Conservation (phyloP, 2,329 filamentous ascomycete species). For the Pseudogymnoascus sp. region DNA sequence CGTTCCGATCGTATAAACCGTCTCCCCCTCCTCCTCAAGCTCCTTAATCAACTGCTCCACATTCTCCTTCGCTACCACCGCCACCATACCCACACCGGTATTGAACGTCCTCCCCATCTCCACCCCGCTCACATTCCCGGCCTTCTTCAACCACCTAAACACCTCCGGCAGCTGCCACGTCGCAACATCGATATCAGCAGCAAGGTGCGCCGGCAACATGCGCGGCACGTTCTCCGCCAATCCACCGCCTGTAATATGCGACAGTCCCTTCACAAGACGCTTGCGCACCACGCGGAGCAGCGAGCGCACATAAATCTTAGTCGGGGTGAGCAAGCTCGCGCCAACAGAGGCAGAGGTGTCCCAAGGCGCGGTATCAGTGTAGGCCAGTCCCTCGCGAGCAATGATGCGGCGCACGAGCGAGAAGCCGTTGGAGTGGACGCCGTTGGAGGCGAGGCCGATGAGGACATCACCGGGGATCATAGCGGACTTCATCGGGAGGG, state of each 20-base stretch:
- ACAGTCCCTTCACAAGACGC: slow-evolving; percentile 77
- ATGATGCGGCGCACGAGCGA: slow-evolving; percentile 91
- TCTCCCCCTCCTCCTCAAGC: slow-evolving; percentile 65
- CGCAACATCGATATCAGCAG: slow-evolving; percentile 72
- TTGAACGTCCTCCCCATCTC: slow-evolving; percentile 96
- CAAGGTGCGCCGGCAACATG: slow-evolving; percentile 74
- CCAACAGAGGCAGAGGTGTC: slow-evolving; percentile 58
- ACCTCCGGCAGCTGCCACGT: slow-evolving; percentile 72
- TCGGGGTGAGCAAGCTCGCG: slow-evolving; percentile 76
- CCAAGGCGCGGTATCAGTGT: slow-evolving; percentile 74
- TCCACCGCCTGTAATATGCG: slow-evolving; percentile 94
- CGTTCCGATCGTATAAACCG: slow-evolving; percentile 68
- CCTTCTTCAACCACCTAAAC: slow-evolving; percentile 76
- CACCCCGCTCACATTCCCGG: slow-evolving; percentile 60
- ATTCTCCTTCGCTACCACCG: slow-evolving; percentile 64
- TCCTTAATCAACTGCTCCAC: slow-evolving; percentile 54
- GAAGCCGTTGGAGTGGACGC: slow-evolving; percentile 94
- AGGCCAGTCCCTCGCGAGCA: slow-evolving; percentile 63
- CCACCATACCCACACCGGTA: slow-evolving; percentile 88
- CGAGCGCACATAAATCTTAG: slow-evolving; percentile 85
- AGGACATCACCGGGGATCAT: slow-evolving; percentile 83
- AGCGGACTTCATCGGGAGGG: slow-evolving; percentile 67
- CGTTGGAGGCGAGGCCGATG: slow-evolving; percentile 76
- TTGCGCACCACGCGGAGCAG: slow-evolving; percentile 60
- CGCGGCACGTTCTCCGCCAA: slow-evolving; percentile 90